Conservation (phyloP, 2,329 filamentous ascomycete species). For the Trichothecium roseum region DNA sequence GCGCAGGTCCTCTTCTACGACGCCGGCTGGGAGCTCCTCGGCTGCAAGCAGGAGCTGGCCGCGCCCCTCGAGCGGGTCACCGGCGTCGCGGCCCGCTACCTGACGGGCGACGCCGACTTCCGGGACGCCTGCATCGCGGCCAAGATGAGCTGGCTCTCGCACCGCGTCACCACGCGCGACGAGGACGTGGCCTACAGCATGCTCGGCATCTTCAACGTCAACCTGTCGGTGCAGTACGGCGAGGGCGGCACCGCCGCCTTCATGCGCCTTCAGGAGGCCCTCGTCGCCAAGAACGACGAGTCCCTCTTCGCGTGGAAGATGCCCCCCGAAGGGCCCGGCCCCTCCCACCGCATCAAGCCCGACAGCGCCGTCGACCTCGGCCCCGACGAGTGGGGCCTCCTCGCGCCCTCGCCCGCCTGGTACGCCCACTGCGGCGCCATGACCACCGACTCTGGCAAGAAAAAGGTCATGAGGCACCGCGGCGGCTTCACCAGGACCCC, state of each 20-base stretch:
- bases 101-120: not conserved
- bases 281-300: conserved; percentile 9
- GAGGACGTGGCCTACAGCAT: conserved; percentile 14
- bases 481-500: conserved; percentile 4
- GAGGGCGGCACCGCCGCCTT: conserved; percentile 10
- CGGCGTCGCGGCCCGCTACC: conserved; percentile 3
- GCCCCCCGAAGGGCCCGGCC: not conserved
- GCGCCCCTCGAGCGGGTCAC: conserved; percentile 3
- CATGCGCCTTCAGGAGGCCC: conserved; percentile 11
- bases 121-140: conserved; percentile 6
- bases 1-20: conserved; percentile 12
- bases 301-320: conserved; percentile 10
- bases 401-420: conserved; percentile 3
- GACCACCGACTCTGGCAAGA: conserved; percentile 1
- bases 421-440: conserved; percentile 1
- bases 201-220: conserved; percentile 11
- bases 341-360: not conserved
- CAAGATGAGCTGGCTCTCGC: conserved; percentile 11
- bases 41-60: not conserved
- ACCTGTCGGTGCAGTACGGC: conserved; percentile 13
- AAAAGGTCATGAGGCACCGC: conserved; percentile 2
- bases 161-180: conserved; percentile 8
- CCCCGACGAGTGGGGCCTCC: conserved; percentile 4
- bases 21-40: conserved; percentile 6
- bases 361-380: conserved; percentile 1